These are phyloP conservation scores for Sporothrix variecibatus DNA, from an alignment of 2,329 filamentous ascomycete genomes.

Conservation along the genomic window DNA sequence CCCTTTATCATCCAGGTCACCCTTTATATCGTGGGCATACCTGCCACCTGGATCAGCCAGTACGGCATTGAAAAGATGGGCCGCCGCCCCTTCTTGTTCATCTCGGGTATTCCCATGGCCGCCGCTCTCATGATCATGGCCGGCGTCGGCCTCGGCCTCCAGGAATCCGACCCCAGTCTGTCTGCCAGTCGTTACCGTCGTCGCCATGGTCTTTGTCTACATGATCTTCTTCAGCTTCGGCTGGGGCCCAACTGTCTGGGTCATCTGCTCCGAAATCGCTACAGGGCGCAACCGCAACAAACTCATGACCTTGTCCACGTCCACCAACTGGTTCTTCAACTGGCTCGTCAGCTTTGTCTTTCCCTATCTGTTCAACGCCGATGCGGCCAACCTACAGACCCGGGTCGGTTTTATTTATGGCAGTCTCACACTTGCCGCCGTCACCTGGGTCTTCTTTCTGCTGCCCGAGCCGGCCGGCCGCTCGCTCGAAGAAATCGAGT, in stretches of 20 bases:
- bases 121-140: slow-evolving; percentile 14
- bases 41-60: slow-evolving; percentile 6
- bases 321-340: slow-evolving; percentile 3
- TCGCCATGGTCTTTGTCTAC: slow-evolving; percentile 15
- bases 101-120: slow-evolving; percentile 12
- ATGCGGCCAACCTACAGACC: neutral
- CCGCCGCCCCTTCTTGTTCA: neutral
- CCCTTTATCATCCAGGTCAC: slow-evolving; percentile 16
- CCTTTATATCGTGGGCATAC: neutral
- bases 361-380: slow-evolving; percentile 15
- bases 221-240: slow-evolving; percentile 8
- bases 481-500: slow-evolving; percentile 11
- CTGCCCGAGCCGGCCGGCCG: slow-evolving; percentile 5
- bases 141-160: slow-evolving; percentile 7
- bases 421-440: neutral
- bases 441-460: neutral
- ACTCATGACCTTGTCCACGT: neutral
- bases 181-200: neutral
- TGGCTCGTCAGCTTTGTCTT: slow-evolving; percentile 8
- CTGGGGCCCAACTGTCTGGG: neutral
- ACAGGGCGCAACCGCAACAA: slow-evolving; percentile 10
- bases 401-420: slow-evolving; percentile 3
- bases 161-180: neutral
- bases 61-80: slow-evolving; percentile 13
- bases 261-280: slow-evolving; percentile 7